Conservation (phyloP, 257 asterid species). For the Nicotiana otophora region DNA sequence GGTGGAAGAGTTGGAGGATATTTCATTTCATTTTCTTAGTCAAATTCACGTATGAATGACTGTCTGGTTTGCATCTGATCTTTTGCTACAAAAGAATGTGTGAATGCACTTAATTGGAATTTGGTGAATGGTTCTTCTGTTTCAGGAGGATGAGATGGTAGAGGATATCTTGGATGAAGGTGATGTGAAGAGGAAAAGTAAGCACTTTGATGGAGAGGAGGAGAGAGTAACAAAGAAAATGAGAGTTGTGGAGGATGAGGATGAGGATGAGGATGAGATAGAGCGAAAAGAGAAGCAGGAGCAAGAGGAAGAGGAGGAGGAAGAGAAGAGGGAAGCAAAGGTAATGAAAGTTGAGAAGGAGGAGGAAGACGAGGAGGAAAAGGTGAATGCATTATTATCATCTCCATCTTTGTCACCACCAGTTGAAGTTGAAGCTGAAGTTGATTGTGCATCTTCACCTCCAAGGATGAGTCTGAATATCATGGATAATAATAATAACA, state of each 20-base stretch:
- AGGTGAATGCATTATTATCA: constrained; percentile 19
- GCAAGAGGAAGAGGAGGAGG: constrained; percentile 35
- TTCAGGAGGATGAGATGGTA: neutral
- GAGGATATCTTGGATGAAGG: constrained; percentile 2
- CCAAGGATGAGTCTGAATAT: constrained; percentile 20
- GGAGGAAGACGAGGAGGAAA: constrained; percentile 28
- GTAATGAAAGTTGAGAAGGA: constrained; percentile 41
- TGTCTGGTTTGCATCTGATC: neutral
- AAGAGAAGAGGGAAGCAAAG: constrained; percentile 41
- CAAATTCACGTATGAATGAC: neutral
- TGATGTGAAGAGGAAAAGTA: constrained; percentile 3
- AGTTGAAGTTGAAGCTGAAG: constrained; percentile 23
- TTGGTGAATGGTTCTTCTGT: neutral
- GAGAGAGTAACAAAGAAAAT: constrained; percentile 13
- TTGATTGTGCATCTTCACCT: constrained; percentile 24
- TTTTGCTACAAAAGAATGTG: neutral
- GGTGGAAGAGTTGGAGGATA: neutral
- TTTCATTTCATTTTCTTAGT: neutral
- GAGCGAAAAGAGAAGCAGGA: constrained; percentile 12
- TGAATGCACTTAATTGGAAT: neutral
- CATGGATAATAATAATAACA: constrained; percentile 2
- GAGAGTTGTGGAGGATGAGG: constrained; percentile 16
- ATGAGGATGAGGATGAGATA: constrained; percentile 21
- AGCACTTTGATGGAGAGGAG: constrained; percentile 14
- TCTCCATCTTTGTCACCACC: constrained; percentile 27